Conservation (phyloP, 495 filamentous ascomycete species). For the Penicillium alfredii region DNA sequence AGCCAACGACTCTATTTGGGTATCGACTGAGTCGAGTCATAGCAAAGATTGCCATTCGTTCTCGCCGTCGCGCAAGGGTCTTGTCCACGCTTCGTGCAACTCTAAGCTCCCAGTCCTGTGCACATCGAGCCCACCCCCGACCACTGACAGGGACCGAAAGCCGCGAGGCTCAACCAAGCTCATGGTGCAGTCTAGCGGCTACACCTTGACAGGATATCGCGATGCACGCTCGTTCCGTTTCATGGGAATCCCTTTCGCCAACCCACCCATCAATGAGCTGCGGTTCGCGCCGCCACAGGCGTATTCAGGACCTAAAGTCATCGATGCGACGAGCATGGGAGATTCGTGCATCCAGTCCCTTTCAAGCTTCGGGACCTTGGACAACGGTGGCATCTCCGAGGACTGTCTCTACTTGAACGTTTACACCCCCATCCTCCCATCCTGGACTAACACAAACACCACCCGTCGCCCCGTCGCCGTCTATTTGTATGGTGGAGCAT, state of each 20-base stretch:
- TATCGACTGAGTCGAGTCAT: not conserved
- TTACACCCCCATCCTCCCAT: constrained; percentile 23
- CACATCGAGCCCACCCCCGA: constrained; percentile 22
- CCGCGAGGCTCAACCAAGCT: constrained; percentile 25
- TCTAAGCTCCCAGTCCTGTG: constrained; percentile 20
- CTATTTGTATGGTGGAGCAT: constrained; percentile 44
- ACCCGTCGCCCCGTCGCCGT: constrained; percentile 35
- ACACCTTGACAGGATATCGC: constrained; percentile 37
- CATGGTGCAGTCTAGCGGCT: constrained; percentile 20
- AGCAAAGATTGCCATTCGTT: constrained; percentile 11
- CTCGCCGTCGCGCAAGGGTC: constrained; percentile 6
- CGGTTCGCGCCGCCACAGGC: constrained; percentile 42
- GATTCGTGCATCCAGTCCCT: constrained; percentile 38
- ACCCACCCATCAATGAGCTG: constrained; percentile 29
- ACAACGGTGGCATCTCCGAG: constrained; percentile 29
- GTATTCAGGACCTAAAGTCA: constrained; percentile 30
- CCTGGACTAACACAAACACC: constrained; percentile 2
- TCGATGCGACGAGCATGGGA: constrained; percentile 38
- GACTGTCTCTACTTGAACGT: constrained; percentile 42
- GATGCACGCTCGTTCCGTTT: constrained; percentile 51
- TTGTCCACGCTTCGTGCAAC: constrained; percentile 10
- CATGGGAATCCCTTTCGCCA: constrained; percentile 45
- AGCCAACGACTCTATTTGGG: constrained; percentile 14
- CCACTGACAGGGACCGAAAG: constrained; percentile 16
- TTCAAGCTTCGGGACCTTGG: constrained; percentile 9